These are phyloP conservation scores for Tetraselmis striata DNA, from an alignment of 139 green algal genomes.

Conservation along the genomic window DNA sequence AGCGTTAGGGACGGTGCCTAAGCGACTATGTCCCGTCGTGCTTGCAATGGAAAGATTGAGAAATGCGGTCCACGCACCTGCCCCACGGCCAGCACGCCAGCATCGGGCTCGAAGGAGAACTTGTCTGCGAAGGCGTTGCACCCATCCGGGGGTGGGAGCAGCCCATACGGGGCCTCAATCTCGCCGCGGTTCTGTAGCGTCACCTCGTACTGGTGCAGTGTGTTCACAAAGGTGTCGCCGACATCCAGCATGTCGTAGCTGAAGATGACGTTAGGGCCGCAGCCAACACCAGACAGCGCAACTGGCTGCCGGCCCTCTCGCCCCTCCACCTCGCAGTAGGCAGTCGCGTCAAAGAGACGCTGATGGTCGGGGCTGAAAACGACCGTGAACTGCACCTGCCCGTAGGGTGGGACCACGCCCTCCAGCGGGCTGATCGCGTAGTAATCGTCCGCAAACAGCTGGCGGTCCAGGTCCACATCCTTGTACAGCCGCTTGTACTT, in stretches of 20 bases:
- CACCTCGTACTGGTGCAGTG: conserved; percentile 63
- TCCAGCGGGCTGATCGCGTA: conserved; percentile 43
- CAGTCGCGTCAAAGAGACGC: conserved; percentile 38
- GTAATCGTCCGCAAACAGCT: conserved; percentile 37
- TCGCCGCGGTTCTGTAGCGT: conserved; percentile 63
- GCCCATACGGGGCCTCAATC: conserved; percentile 24
- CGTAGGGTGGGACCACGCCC: conserved; percentile 49
- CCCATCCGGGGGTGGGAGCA: conserved; percentile 26
- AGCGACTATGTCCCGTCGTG: too few relatives aligned
- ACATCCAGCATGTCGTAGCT: conserved; percentile 71
- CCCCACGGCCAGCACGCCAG: conserved; percentile 39
- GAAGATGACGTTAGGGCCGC: conserved; percentile 58
- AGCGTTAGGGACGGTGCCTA: too few relatives aligned
- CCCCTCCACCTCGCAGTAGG: conserved; percentile 56
- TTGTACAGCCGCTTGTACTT: conserved; percentile 1
- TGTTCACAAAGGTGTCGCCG: conserved; percentile 70
- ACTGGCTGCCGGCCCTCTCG: conserved; percentile 45
- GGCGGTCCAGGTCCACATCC: conserved; percentile 14
- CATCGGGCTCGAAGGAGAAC: conserved; percentile 67
- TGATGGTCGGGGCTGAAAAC: conserved; percentile 55
- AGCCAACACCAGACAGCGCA: conserved; percentile 44
- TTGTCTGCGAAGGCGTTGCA: conserved; percentile 40
- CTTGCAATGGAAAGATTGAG: too few relatives aligned
- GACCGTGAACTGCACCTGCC: conserved; percentile 61
- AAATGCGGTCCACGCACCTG: too few relatives aligned